Percentiles rank a stretch among this genome's conserved stretches.
Conservation (phyloP, 1,284 basidiomycete species). For the Pseudozyma tsukubaensis region DNA sequence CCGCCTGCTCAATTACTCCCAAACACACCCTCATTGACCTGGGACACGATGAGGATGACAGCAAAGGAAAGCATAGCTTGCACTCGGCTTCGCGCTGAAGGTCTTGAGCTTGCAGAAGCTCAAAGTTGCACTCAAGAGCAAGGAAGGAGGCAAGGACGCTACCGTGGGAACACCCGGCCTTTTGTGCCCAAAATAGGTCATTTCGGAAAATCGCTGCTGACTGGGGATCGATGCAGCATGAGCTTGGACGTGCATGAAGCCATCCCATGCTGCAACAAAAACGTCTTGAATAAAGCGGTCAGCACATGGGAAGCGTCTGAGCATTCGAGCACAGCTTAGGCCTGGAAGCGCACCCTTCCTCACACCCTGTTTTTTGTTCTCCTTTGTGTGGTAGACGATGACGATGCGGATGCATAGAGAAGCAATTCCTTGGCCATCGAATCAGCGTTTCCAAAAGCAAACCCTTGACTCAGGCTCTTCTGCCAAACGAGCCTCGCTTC, state of each 20-base stretch:
- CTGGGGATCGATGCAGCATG: conserved; percentile 4
- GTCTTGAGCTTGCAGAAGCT: no score
- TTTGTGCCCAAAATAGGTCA: neutral
- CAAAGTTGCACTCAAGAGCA: no score
- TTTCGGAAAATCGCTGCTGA: neutral
- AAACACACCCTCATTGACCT: neutral
- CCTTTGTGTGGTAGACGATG: neutral
- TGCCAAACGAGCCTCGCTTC: neutral
- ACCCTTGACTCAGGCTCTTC: conserved; percentile 13
- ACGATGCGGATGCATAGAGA: neutral
- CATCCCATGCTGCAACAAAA: neutral
- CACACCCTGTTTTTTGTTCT: conserved; percentile 3
- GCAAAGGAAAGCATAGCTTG: no score
- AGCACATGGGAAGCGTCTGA: no score
- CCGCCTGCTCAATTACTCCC: no score
- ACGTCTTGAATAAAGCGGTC: no score
- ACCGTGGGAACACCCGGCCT: no score
- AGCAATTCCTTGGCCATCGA: neutral
- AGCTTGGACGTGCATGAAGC: conserved; percentile 5
- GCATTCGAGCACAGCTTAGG: neutral
- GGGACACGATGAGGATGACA: no score
- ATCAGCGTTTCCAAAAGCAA: neutral
- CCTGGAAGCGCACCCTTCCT: conserved; percentile 3
- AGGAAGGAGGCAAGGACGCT: no score
- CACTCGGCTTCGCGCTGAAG: no score